phyloP scores from a whole-genome alignment of 441 rosid genomes.

The Jatropha multifida region DNA sequence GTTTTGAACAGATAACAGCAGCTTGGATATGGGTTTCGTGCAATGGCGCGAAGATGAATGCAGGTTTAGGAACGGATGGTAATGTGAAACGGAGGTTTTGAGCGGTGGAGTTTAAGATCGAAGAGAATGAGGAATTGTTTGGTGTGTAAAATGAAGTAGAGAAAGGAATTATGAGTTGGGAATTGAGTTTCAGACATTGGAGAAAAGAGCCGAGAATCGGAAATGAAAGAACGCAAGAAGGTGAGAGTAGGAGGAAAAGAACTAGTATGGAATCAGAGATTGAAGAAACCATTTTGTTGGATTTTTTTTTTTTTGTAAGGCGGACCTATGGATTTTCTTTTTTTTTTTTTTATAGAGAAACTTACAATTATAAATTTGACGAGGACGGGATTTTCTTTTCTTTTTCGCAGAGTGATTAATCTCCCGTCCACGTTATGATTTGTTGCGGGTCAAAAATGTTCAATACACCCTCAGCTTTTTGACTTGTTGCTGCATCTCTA shows the following conservation, averaged over 20 bases:
- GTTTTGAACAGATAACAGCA: slow-evolving; percentile 48
- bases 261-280: slow-evolving; percentile 18
- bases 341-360: too few species aligned
- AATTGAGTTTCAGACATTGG: slow-evolving; percentile 42
- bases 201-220: slow-evolving; percentile 36
- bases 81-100: slow-evolving; percentile 59
- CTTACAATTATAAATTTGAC: too few species aligned
- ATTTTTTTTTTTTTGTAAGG: too few species aligned
- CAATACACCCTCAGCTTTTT: too few species aligned
- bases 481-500: too few species aligned
- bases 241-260: slow-evolving; percentile 18
- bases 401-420: too few species aligned
- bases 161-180: slow-evolving; percentile 35
- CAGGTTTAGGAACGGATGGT: slow-evolving; percentile 55
- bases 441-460: too few species aligned
- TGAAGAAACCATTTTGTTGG: slow-evolving; percentile 24
- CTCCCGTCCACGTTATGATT: too few species aligned
- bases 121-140: slow-evolving; percentile 38
- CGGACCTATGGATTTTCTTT: too few species aligned
- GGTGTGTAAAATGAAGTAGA: slow-evolving; percentile 37
- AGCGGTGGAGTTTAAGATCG: slow-evolving; percentile 55
- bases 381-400: too few species aligned
- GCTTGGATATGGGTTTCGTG: slow-evolving; percentile 59
- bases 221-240: slow-evolving; percentile 15
- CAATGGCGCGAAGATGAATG: slow-evolving; percentile 56